Evolutionary conservation across 306 rosid species (phyloP).

Genomic region (Acacia confusa): DNA sequence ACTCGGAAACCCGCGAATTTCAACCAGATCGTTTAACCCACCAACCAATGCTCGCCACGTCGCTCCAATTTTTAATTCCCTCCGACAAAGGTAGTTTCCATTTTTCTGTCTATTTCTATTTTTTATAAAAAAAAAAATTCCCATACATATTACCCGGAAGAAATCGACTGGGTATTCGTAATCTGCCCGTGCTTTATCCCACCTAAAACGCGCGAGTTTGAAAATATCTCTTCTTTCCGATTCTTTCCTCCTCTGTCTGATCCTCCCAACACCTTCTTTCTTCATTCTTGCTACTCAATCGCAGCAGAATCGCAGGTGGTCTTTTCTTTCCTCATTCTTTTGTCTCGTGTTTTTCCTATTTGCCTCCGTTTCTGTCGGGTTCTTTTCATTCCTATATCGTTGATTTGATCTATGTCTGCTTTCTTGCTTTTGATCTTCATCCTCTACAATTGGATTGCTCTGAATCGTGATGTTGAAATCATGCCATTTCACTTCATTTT

Average conservation of each 20-base stretch:
- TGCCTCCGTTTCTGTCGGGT: background rate
- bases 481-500: background rate
- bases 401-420: background rate
- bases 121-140: background rate
- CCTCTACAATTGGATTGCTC: constrained; percentile 10
- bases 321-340: background rate
- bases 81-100: background rate
- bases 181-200: background rate
- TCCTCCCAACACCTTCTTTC: background rate
- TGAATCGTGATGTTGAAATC: constrained; percentile 3
- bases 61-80: background rate
- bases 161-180: background rate
- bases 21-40: background rate
- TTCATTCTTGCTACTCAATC: background rate
- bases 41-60: constrained; percentile 10
- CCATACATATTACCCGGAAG: background rate
- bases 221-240: background rate
- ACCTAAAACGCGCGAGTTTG: background rate
- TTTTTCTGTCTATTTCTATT: background rate
- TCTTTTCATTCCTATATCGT: background rate
- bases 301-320: background rate
- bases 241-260: background rate
- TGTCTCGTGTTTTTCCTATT: background rate
- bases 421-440: background rate
- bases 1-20: constrained; percentile 19